phyloP scores from a whole-genome alignment of 2,329 filamentous ascomycete species.

The Sordariomycetes sp. region DNA sequence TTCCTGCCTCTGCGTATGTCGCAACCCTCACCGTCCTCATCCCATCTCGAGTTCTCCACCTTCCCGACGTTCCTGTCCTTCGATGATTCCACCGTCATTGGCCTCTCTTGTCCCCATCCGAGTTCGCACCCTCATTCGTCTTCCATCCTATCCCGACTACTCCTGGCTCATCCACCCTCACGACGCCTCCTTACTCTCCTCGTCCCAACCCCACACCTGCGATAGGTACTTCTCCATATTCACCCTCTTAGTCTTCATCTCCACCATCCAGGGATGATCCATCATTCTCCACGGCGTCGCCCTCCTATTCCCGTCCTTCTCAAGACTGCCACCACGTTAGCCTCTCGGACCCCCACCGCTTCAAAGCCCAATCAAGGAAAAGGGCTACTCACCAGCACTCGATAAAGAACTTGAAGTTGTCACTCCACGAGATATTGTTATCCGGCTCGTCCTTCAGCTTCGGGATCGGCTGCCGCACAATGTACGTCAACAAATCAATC shows the following conservation, averaged over 20 bases:
- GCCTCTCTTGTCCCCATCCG: background rate
- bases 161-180: background rate
- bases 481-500: slow-evolving; percentile 93
- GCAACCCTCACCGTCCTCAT: background rate
- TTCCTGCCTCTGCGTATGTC: background rate
- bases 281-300: slow-evolving; percentile 98
- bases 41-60: background rate
- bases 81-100: background rate
- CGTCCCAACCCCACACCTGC: slow-evolving; percentile 95
- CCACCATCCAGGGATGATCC: slow-evolving; percentile 96
- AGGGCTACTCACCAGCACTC: slow-evolving; percentile 76
- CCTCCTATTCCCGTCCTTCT: slow-evolving; percentile 78
- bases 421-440: slow-evolving; percentile 83
- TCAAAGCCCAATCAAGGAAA: background rate
- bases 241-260: slow-evolving; percentile 91
- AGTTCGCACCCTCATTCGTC: background rate
- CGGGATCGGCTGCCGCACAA: slow-evolving; percentile 88
- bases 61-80: background rate
- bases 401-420: slow-evolving; percentile 98
- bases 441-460: slow-evolving; percentile 91
- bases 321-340: slow-evolving; percentile 47
- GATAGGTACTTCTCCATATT: slow-evolving; percentile 93
- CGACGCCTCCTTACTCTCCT: slow-evolving; percentile 17
- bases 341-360: background rate
- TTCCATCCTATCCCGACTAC: no score